Base-by-base conservation (phyloP, 1,284 basidiomycete genomes). In the Ustilago trichophora region DNA sequence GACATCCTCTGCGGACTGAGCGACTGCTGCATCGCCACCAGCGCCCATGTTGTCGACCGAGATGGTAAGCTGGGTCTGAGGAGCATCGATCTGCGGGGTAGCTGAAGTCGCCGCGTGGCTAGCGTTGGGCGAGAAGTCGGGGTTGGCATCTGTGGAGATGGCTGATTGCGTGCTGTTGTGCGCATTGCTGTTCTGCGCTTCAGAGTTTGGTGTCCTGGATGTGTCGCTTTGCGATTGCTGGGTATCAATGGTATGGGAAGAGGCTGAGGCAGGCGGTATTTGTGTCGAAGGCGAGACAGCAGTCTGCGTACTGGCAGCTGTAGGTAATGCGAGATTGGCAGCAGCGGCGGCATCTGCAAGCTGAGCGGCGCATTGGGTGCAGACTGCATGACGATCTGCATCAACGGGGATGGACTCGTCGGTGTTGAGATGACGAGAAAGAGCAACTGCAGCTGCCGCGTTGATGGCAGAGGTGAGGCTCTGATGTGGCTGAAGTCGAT, bases 21-120 rank as follows among this genome's bases (percentile, higher is more conserved):
- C 25, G 7, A 36, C 29, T 12, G 44, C 24, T 11, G 57, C 67
- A 38, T 73, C 67, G 13, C 71, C 71, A 10, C 71, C 71, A 4
- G 67, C 63, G 8, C 67, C 71, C 66, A 73, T 71, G 48, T 73
- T 73, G 47, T 60, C 58, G 22, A 71, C 62, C 8, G 58, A 71
- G 27, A 73, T 73, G 18, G 66, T 62, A 37, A 62, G 67, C 24
- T 40, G 42, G 4, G 42, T 29, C 34, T 60, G 48, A 7, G 52
- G 56, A 3, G 40, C 40, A 22, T 16, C 35, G 21, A 19, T 42
- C 6, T 33, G 41, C 15, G 24, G 12, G 13, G 7, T 1, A 10
- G 8, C 5, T 4, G 19, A 1, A 21, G 46, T 13, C 2, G 27
- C 31, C 10, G 15, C 13, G 19, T 2, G 8, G 22, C 29, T 31